Evolutionary conservation across 345 rosid genomes (phyloP).

Genomic region (Orychophragmus violaceus): DNA sequence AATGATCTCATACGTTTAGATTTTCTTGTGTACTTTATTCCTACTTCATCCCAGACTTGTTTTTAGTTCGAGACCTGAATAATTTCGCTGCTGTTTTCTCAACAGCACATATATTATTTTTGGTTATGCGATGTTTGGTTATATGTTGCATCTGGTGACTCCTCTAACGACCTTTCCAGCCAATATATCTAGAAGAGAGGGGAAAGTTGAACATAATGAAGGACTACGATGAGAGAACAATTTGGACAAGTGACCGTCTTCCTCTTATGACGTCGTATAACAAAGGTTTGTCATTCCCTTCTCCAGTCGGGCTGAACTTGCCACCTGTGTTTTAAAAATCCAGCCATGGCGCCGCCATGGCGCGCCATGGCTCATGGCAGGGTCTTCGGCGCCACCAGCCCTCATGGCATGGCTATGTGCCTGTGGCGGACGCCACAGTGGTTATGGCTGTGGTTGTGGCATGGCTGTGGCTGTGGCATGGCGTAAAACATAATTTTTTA

Average conservation of each 20-base stretch:
- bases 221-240: slow-evolving; percentile 84
- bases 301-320: slow-evolving; percentile 2
- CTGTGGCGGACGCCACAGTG: too few species aligned
- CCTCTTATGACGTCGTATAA: slow-evolving; percentile 87
- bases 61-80: background rate
- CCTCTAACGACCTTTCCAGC: slow-evolving; percentile 38
- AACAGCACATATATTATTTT: background rate
- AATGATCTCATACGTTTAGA: background rate
- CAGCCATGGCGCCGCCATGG: too few species aligned
- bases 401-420: too few species aligned
- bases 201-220: slow-evolving; percentile 72
- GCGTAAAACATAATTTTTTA: too few species aligned
- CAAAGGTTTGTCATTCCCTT: slow-evolving; percentile 48
- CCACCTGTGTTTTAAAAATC: too few species aligned
- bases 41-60: slow-evolving; percentile 13
- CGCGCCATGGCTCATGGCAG: too few species aligned
- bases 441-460: too few species aligned
- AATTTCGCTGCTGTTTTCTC: background rate
- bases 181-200: slow-evolving; percentile 73
- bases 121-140: slow-evolving; percentile 4
- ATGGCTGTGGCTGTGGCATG: too few species aligned
- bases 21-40: slow-evolving; percentile 12
- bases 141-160: slow-evolving; percentile 1
- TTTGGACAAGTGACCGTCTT: slow-evolving; percentile 79
- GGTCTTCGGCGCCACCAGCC: too few species aligned